Percentiles rank a stretch among this genome's conserved stretches.
Evolutionary conservation across 164 flowering plant genomes (phyloP).

Genomic region (Dillenia turbinata): DNA sequence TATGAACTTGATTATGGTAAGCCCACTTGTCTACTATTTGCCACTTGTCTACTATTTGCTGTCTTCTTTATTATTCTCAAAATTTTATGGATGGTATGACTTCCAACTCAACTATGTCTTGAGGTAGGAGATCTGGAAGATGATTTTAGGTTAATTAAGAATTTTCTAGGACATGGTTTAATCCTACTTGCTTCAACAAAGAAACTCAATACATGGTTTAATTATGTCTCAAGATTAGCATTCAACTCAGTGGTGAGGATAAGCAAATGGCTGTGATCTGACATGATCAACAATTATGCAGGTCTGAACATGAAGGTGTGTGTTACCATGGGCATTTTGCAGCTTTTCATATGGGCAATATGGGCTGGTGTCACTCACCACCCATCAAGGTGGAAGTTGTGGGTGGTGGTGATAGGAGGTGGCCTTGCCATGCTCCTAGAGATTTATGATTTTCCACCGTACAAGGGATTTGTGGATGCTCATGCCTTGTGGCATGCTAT

Average conservation of each 20-base stretch:
- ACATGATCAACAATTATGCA: slow-evolving; percentile 21
- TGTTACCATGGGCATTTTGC: slow-evolving; percentile 44
- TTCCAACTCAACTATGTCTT: no score
- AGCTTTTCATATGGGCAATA: slow-evolving; percentile 68
- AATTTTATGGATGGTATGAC: no score
- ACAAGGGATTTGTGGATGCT: slow-evolving; percentile 65
- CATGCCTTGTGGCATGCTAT: slow-evolving; percentile 83
- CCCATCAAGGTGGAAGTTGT: slow-evolving; percentile 80
- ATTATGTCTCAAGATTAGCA: no score
- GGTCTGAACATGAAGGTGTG: slow-evolving; percentile 78
- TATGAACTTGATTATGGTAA: slow-evolving; percentile 75
- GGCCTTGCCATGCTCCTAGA: slow-evolving; percentile 59
- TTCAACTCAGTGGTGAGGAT: no score
- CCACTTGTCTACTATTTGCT: not conserved
- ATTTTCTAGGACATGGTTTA: no score
- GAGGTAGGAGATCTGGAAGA: no score
- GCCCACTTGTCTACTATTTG: slow-evolving; percentile 1
- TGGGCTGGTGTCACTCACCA: slow-evolving; percentile 71
- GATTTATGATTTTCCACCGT: slow-evolving; percentile 82
- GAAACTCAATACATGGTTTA: no score
- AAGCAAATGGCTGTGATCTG: no score
- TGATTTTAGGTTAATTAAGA: no score
- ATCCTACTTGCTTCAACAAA: no score
- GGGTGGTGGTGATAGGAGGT: slow-evolving; percentile 65
- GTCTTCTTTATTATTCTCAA: no score